phyloP scores from a whole-genome alignment of 2,329 filamentous ascomycete species.

The Grosmannia clavigera region DNA sequence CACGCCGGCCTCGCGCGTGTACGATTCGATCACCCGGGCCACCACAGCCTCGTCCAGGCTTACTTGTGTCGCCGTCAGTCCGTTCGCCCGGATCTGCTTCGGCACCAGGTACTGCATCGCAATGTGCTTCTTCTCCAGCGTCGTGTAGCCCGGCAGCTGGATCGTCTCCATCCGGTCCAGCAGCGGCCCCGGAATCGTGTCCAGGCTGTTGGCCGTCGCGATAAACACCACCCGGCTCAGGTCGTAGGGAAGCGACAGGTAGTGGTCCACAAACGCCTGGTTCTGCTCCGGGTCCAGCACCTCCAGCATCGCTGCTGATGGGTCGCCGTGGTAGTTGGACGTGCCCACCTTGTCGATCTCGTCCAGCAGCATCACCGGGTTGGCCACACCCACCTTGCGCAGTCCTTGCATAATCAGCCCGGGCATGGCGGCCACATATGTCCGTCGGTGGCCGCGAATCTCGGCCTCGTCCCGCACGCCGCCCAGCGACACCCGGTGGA shows the following conservation, averaged over 20 bases:
- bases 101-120: constrained; percentile 87
- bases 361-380: constrained; percentile 89
- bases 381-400: constrained; percentile 89
- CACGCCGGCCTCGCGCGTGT: constrained; percentile 92
- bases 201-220: constrained; percentile 86
- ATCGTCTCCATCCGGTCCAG: constrained; percentile 97
- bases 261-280: constrained; percentile 87
- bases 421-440: constrained; percentile 98
- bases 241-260: constrained; percentile 90
- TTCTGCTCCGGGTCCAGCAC: constrained; percentile 97
- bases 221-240: constrained; percentile 96
- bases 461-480: constrained; percentile 94
- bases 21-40: constrained; percentile 89
- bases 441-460: constrained; percentile 86
- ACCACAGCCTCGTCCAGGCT: constrained; percentile 70
- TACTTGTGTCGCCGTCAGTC: constrained; percentile 64
- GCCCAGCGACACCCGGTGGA: constrained; percentile 91
- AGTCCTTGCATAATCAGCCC: constrained; percentile 86
- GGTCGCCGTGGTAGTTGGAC: constrained; percentile 87
- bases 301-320: constrained; percentile 94
- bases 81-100: constrained; percentile 88
- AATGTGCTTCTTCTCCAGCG: constrained; percentile 92
- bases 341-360: constrained; percentile 96
- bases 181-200: constrained; percentile 88
- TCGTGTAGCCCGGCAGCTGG: constrained; percentile 86